A percentile compares a stretch with the other conserved stretches of the same genome.
Conservation (phyloP, 1,284 basidiomycete species). For the Fomitopsis schrenkii region DNA sequence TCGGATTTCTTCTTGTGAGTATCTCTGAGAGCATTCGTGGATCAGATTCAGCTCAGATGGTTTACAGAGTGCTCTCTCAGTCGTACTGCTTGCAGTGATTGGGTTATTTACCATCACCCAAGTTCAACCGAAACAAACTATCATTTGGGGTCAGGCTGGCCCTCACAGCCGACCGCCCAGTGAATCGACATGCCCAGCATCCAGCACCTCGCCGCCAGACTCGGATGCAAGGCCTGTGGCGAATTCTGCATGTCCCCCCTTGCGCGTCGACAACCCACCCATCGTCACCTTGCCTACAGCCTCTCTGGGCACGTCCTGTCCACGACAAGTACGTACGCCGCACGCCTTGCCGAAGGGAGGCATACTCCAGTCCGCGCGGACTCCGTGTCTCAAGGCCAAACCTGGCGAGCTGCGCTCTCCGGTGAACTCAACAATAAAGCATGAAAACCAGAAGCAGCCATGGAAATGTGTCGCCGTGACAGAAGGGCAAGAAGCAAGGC, state of each 20-base stretch:
- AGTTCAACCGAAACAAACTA: background rate
- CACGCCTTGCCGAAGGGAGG: background rate
- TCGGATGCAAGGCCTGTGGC: background rate
- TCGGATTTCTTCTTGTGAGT: slow-evolving; percentile 2
- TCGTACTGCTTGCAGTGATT: background rate
- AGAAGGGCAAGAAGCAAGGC: too few relatives aligned
- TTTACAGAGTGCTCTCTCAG: background rate
- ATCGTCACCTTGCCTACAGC: background rate
- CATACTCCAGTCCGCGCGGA: background rate
- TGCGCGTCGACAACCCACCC: background rate
- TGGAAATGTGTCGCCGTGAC: too few relatives aligned
- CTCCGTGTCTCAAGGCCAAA: background rate
- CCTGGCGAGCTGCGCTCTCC: too few relatives aligned
- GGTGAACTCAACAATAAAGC: background rate
- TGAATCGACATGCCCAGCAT: background rate
- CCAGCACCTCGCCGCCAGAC: background rate
- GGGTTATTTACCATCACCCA: background rate
- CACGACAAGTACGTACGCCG: background rate
- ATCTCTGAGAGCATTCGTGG: background rate
- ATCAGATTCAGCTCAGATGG: background rate
- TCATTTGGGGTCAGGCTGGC: background rate
- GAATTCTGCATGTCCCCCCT: background rate
- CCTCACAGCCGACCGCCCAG: background rate
- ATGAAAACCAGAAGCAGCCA: background rate
- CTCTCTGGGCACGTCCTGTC: background rate